Base-by-base conservation (phyloP, 192 early-diverging fungal genomes). In the Umbelopsis vinacea region DNA sequence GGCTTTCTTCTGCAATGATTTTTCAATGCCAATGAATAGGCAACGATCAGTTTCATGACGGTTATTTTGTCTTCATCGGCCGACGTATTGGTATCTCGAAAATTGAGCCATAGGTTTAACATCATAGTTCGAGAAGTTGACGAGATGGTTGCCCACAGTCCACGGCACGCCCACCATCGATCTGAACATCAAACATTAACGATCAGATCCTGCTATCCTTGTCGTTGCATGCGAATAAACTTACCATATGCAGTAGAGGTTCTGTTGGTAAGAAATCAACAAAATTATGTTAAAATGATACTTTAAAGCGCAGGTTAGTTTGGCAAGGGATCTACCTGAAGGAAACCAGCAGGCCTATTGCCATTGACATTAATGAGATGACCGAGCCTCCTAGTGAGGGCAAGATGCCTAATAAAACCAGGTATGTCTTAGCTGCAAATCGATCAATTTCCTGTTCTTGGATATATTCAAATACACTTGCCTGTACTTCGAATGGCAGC, bases 1-100 rank as follows among this genome's bases (percentile, higher is more conserved):
- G 80, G 71, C 72, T 91, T 88, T 23, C 80, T 81, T 23, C 90
- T 76, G 19, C 90, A 69, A 43, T 85, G 79, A 66, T 83, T 80
- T 73, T 84, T 86, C 52, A 82, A 68, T 12, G 84, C 67, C 50
- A 83, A 63, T 19, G 77, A 83, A 52, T 73, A 85, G 6, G 83
- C 85, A 14, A 85, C 40, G 66, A 87, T 50, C 23, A 84, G 68
- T 45, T 80, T 75, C 55, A 87, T 74, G n/a, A 82, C 69, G 17
- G 76, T 40, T 7, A 77, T 53, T 57, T 82, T 87, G 38, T 89
- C 86, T 35, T 76, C 47, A 45, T 81, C 71, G 48, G 14, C 47
- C 54, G 12, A 6, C 54, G 17, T 9, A 15, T 14, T 38, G 11
- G 63, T 46, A 7, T 77, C 57, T 37, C 57, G 57, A 63, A 37